Evolutionary conservation across 83 land plant genomes (phyloP), one percentile per base, ranked within the genome.

Genomic region (Thuja plicata): DNA sequence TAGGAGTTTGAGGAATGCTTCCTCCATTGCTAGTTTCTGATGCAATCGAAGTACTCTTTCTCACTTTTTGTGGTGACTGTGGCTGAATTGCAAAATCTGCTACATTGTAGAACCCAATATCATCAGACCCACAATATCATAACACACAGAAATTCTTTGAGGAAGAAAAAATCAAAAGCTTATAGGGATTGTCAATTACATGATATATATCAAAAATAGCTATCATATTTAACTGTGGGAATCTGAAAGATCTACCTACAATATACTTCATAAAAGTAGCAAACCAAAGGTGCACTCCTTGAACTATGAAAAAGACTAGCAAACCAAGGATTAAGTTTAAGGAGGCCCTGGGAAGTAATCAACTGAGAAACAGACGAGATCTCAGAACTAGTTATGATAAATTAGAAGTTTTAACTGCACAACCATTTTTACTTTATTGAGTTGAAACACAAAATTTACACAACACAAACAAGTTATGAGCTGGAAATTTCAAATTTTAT

Each of bases 1-100:
- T 92, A 15, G 91, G 91, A 38, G 87, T 38, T 71, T 76, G 17
- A 15, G 86, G 30, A 19, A 86, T 62, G 38, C 52, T 84, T 84
- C 60, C 87, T 27, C 74, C 74, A 40, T 38, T 86, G 87, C 38
- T 86, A 34, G 30, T 37, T 86, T 86, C 87, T 60, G 74, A 34
- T 38, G 87, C 66, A 85, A 32, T 85, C n/a, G 41, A 85, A 55
- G 66, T 46, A 52, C 57, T 85, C 13, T 16, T 32, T 32, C 19
- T 85, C 13, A 19, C 66, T 35, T 85, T 54, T 86, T 43, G 46
- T 37, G 46, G 73, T 86, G 70, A 57, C 73, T 57, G 30, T 2
- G 85, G 37, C 38, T 86, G 73, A 60, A 60, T 55, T 60, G 74
- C 16, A 0, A 32, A 38, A 21, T 86, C 87, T 15, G 62, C 87